These are phyloP conservation scores for Beauveria asiatica DNA, from an alignment of 2,329 filamentous ascomycete genomes.

Conservation along the genomic window DNA sequence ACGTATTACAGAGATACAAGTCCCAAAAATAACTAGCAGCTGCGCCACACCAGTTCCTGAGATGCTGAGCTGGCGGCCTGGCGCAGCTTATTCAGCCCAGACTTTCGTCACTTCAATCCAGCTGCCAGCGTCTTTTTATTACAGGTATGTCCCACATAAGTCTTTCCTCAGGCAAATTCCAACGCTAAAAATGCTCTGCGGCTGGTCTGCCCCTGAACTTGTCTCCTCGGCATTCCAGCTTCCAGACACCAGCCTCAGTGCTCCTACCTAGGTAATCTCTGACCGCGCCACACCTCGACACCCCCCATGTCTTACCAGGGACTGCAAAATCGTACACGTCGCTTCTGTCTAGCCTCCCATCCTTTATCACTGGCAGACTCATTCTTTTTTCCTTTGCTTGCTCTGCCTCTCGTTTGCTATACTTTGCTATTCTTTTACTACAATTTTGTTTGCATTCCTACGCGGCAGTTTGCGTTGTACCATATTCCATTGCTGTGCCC, in stretches of 20 bases:
- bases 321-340: neutral
- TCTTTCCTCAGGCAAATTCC: neutral
- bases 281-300: neutral
- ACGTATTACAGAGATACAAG: too few relatives aligned
- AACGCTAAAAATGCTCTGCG: neutral
- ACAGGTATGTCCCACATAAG: neutral
- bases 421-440: neutral
- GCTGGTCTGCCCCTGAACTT: neutral
- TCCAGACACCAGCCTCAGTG: neutral
- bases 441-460: neutral
- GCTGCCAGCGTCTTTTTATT: neutral
- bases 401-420: neutral
- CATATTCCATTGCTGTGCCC: neutral
- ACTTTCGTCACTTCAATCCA: neutral
- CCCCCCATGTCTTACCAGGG: constrained; percentile 4
- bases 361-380: neutral
- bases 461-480: neutral
- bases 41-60: neutral
- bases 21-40: neutral
- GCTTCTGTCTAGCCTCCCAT: neutral
- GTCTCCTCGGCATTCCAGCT: neutral
- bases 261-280: neutral
- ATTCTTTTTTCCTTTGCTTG: neutral
- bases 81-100: neutral
- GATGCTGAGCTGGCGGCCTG: too few relatives aligned